Evolutionary conservation across 768 basidiomycete species (phyloP).

Genomic region (Auricularia sp.): DNA sequence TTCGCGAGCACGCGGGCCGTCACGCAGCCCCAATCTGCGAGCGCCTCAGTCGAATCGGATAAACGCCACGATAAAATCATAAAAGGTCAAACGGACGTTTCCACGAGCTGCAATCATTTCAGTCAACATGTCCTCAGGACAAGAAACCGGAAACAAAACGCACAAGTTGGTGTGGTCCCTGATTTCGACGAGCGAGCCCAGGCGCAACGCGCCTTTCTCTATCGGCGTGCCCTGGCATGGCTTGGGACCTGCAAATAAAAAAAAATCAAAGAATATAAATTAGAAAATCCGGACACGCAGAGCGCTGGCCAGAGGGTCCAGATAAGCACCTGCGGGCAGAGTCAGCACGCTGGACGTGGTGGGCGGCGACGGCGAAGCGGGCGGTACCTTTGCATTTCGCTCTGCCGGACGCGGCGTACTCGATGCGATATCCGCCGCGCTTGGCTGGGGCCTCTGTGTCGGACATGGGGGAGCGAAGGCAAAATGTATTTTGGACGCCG

Average conservation of each 20-base stretch:
- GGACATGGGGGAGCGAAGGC: slow-evolving; percentile 20
- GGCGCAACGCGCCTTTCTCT: slow-evolving; percentile 58
- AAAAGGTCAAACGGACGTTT: background rate
- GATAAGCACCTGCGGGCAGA: slow-evolving; percentile 16
- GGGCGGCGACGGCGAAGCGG: slow-evolving; percentile 8
- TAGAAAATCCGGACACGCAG: slow-evolving; percentile 8
- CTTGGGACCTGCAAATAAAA: slow-evolving; percentile 48
- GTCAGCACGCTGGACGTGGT: no score
- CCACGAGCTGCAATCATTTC: background rate
- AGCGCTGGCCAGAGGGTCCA: slow-evolving; percentile 6
- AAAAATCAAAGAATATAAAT: slow-evolving; percentile 3
- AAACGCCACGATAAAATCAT: background rate
- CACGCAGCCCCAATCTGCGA: slow-evolving; percentile 73
- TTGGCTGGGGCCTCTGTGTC: slow-evolving; percentile 25
- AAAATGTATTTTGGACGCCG: no score
- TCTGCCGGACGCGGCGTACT: slow-evolving; percentile 57
- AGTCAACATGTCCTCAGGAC: background rate
- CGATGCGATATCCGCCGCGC: slow-evolving; percentile 58
- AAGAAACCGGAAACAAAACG: slow-evolving; percentile 13
- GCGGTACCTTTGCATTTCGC: slow-evolving; percentile 68
- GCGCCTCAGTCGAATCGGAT: background rate
- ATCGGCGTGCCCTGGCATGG: slow-evolving; percentile 71
- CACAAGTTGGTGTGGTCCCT: slow-evolving; percentile 61
- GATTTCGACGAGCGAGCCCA: slow-evolving; percentile 70
- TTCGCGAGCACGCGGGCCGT: slow-evolving; percentile 62